A percentile compares a stretch with the other conserved stretches of the same genome.
phyloP scores from a whole-genome alignment of 805 yeast genomes.

The Yarrowia yakushimensis region DNA sequence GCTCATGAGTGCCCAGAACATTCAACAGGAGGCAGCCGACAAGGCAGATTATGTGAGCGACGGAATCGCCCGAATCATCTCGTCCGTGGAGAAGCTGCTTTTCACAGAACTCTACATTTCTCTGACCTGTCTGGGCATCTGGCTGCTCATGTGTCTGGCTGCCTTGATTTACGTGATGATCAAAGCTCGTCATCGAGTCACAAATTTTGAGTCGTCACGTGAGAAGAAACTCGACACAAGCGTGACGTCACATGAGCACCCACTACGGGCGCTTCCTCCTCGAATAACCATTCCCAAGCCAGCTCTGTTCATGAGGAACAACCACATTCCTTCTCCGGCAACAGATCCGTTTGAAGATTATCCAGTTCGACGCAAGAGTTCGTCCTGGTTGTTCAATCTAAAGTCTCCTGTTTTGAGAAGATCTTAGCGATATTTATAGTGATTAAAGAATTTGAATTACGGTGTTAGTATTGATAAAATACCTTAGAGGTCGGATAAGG shows the following conservation, averaged over 20 bases:
- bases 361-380: background rate
- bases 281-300: background rate
- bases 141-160: background rate
- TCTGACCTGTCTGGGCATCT: background rate
- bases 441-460: no score
- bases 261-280: background rate
- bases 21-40: background rate
- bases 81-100: background rate
- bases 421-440: no score
- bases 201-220: background rate
- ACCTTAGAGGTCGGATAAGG: no score
- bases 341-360: background rate
- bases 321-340: background rate
- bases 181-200: background rate
- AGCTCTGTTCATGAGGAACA: background rate
- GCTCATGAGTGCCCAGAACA: background rate
- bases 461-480: no score
- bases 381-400: slow-evolving; percentile 9
- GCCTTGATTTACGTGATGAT: background rate
- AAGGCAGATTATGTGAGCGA: background rate
- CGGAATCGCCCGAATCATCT: background rate
- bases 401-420: background rate
- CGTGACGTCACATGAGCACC: background rate
- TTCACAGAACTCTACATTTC: background rate
- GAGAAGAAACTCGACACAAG: background rate